These are phyloP conservation scores for Sugiyamaella japonica DNA, from an alignment of 1,139 yeast genomes.

Conservation along the genomic window DNA sequence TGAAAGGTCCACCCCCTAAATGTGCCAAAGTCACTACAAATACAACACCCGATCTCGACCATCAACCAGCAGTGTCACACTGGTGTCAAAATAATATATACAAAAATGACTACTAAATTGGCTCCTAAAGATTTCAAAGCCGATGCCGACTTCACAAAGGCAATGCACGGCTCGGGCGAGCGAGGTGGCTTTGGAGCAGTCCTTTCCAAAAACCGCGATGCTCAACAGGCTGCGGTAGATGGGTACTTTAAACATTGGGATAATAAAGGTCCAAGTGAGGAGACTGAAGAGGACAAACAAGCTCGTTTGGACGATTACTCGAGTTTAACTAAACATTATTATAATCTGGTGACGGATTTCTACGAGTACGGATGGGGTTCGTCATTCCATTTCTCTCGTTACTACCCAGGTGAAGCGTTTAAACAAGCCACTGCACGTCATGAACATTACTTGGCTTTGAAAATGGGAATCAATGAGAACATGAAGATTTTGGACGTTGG, in stretches of 20 bases:
- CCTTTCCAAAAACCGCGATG: constrained; percentile 70
- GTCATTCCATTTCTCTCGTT: constrained; percentile 96
- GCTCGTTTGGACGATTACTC: constrained; percentile 53
- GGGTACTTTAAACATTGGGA: constrained; percentile 98
- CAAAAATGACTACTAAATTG: constrained; percentile 37
- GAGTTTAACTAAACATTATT: constrained; percentile 89
- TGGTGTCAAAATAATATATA: background rate
- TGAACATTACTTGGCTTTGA: constrained; percentile 89
- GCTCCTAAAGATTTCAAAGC: constrained; percentile 43
- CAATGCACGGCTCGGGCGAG: constrained; percentile 75
- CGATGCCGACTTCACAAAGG: constrained; percentile 66
- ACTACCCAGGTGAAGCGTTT: constrained; percentile 91
- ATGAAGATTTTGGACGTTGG: constrained; percentile 97
- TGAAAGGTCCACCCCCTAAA: constrained; percentile 11
- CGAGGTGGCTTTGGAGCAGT: constrained; percentile 76
- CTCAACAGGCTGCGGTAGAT: constrained; percentile 78
- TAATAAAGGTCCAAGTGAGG: constrained; percentile 50
- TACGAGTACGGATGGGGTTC: constrained; percentile 99
- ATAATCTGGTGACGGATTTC: constrained; percentile 92
- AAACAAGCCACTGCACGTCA: constrained; percentile 94
- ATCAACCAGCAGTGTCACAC: background rate
- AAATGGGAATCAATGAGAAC: constrained; percentile 74
- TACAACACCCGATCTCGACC: too few relatives aligned
- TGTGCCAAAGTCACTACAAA: constrained; percentile 6
- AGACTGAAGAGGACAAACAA: constrained; percentile 64